phyloP scores from a whole-genome alignment of 352 stramenopile species.

The Phytopythium sindhum region DNA sequence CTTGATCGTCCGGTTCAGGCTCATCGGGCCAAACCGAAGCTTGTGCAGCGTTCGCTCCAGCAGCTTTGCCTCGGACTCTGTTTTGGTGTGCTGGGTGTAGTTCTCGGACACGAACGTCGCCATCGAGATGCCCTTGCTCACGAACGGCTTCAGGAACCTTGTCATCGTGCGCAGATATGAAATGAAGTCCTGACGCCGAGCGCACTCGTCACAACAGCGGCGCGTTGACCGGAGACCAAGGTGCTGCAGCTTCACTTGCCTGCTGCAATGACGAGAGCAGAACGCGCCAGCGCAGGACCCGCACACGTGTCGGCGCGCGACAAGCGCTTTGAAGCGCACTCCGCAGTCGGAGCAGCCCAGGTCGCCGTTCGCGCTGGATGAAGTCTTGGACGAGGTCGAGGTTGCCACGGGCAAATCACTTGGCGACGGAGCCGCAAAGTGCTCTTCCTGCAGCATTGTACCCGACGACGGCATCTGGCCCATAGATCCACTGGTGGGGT shows the following conservation, averaged over 20 bases:
- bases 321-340: conserved; percentile 48
- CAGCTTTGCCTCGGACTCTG: conserved; percentile 19
- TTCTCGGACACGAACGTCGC: conserved; percentile 17
- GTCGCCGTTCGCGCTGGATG: conserved; percentile 15
- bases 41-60: conserved; percentile 48
- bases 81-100: conserved; percentile 10
- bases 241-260: conserved; percentile 43
- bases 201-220: conserved; percentile 52
- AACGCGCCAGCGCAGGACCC: conserved; percentile 53
- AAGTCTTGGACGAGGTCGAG: conserved; percentile 12
- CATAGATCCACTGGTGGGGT: conserved; percentile 6
- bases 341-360: conserved; percentile 43
- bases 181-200: conserved; percentile 57
- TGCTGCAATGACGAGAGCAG: conserved; percentile 57
- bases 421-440: background rate
- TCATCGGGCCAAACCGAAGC: conserved; percentile 55
- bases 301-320: conserved; percentile 51
- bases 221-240: conserved; percentile 28
- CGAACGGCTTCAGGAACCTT: conserved; percentile 34
- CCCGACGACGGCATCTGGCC: background rate
- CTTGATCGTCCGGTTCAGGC: conserved; percentile 74
- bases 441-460: background rate
- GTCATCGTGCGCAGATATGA: conserved; percentile 31
- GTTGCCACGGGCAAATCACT: conserved; percentile 8
- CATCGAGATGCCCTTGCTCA: conserved; percentile 24